phyloP scores from a whole-genome alignment of 768 basidiomycete species.

The Lepiota venenata region DNA sequence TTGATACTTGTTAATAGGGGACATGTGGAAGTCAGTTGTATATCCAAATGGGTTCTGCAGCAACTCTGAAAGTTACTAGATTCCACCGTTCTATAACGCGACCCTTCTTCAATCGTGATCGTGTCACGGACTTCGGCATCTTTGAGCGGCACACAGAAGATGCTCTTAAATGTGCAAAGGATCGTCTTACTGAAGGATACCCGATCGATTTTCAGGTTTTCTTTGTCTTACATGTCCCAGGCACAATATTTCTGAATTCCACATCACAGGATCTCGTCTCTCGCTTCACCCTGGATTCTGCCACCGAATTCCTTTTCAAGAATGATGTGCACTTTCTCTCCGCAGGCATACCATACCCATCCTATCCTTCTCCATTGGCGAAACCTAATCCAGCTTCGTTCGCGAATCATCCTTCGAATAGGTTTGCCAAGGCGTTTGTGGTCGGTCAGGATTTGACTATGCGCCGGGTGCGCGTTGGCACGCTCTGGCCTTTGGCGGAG shows the following conservation, averaged over 20 bases:
- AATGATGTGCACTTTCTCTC: slow-evolving; percentile 45
- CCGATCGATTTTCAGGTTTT: slow-evolving; percentile 59
- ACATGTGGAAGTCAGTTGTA: slow-evolving; percentile 60
- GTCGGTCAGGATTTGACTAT: slow-evolving; percentile 36
- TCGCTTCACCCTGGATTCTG: slow-evolving; percentile 62
- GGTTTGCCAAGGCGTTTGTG: slow-evolving; percentile 50
- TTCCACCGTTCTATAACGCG: slow-evolving; percentile 67
- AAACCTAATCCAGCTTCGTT: slow-evolving; percentile 23
- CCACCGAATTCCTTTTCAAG: slow-evolving; percentile 61
- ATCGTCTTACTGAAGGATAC: slow-evolving; percentile 35
- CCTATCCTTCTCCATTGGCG: slow-evolving; percentile 17
- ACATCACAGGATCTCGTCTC: slow-evolving; percentile 35
- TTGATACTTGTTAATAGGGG: slow-evolving; percentile 32
- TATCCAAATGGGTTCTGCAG: neutral
- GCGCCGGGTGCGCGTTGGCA: slow-evolving; percentile 35
- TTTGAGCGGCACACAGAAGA: slow-evolving; percentile 53
- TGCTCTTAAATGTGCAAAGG: slow-evolving; percentile 39
- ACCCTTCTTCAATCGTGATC: slow-evolving; percentile 65
- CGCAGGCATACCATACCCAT: slow-evolving; percentile 49
- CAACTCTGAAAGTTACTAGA: slow-evolving; percentile 18
- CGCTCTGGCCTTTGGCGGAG: slow-evolving; percentile 23
- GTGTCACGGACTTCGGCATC: slow-evolving; percentile 59
- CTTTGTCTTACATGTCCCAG: too few relatives aligned
- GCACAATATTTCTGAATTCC: neutral
- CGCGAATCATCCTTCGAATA: slow-evolving; percentile 32